A percentile compares a stretch with the other conserved stretches of the same genome.
Conservation (phyloP, 2,329 filamentous ascomycete genomes). For the Zopfia rhizophila region DNA sequence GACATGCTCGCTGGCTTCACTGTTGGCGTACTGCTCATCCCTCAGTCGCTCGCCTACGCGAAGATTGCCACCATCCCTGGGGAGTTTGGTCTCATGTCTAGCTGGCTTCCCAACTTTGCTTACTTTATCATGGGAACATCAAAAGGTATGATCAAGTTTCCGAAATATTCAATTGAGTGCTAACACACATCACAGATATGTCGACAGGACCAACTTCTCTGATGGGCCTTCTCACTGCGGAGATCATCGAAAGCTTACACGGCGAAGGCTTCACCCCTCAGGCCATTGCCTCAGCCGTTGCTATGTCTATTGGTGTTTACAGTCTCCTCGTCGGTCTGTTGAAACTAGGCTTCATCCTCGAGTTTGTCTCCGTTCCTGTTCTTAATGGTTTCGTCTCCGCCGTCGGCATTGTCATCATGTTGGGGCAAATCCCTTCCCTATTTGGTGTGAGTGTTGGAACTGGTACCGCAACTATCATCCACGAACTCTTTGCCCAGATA, state of each 20-base stretch:
- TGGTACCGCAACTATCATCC: constrained; percentile 67
- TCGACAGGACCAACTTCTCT: constrained; percentile 73
- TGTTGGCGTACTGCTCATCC: constrained; percentile 82
- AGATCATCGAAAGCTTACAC: constrained; percentile 66
- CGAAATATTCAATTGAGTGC: constrained; percentile 43
- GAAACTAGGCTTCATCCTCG: constrained; percentile 72
- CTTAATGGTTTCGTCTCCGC: constrained; percentile 74
- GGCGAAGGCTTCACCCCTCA: constrained; percentile 63
- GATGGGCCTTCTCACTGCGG: constrained; percentile 70
- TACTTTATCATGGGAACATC: constrained; percentile 94
- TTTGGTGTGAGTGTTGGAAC: constrained; percentile 65
- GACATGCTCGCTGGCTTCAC: constrained; percentile 73
- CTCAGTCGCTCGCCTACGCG: constrained; percentile 97
- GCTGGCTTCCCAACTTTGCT: constrained; percentile 94
- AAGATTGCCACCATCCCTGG: constrained; percentile 89
- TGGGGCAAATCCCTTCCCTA: constrained; percentile 71
- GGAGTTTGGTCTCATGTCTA: constrained; percentile 85
- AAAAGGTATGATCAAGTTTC: constrained; percentile 27
- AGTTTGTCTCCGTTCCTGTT: constrained; percentile 73
- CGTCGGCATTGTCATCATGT: constrained; percentile 72
- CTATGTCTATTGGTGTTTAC: constrained; percentile 72
- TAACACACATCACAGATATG: constrained; percentile 63
- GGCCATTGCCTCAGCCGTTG: constrained; percentile 69
- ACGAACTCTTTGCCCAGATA: constrained; percentile 67
- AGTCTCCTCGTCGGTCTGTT: constrained; percentile 68